A percentile compares a stretch with the other conserved stretches of the same genome.
Evolutionary conservation across 2,329 filamentous ascomycete species (phyloP).

Genomic region (Cladobotryum protrusum): DNA sequence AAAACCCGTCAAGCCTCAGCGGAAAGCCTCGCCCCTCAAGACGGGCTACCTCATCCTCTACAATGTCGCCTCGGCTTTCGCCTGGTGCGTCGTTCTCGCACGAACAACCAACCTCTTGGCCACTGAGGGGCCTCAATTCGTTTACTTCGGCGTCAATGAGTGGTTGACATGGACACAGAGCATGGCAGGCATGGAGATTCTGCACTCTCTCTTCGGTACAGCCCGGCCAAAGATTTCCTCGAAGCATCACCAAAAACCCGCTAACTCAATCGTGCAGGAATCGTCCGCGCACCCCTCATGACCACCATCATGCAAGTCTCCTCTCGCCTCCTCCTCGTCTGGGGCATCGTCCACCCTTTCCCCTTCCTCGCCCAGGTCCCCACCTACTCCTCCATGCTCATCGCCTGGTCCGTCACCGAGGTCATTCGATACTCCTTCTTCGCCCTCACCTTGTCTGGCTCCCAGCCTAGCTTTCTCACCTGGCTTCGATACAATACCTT

Average conservation of each 20-base stretch:
- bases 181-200: constrained; percentile 71
- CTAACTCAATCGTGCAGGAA: constrained; percentile 41
- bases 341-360: constrained; percentile 73
- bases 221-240: constrained; percentile 4
- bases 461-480: constrained; percentile 58
- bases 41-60: constrained; percentile 74
- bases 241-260: background rate
- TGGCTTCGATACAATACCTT: constrained; percentile 93
- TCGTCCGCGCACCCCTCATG: constrained; percentile 77
- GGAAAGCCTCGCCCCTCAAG: constrained; percentile 34
- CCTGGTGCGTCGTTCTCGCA: constrained; percentile 73
- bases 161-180: constrained; percentile 80
- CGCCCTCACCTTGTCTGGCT: constrained; percentile 60
- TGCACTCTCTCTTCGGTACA: constrained; percentile 72
- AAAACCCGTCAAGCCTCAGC: constrained; percentile 19
- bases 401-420: constrained; percentile 87
- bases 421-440: constrained; percentile 93
- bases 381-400: constrained; percentile 70
- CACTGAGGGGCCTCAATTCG: constrained; percentile 48
- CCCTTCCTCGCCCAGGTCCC: constrained; percentile 55
- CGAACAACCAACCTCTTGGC: constrained; percentile 54
- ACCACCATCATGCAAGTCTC: constrained; percentile 90
- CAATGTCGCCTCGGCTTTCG: constrained; percentile 68
- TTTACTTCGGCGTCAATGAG: constrained; percentile 56
- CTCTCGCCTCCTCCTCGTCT: constrained; percentile 81